These are phyloP conservation scores for Coriolopsis trogii DNA, from an alignment of 1,284 basidiomycete genomes.

Conservation along the genomic window DNA sequence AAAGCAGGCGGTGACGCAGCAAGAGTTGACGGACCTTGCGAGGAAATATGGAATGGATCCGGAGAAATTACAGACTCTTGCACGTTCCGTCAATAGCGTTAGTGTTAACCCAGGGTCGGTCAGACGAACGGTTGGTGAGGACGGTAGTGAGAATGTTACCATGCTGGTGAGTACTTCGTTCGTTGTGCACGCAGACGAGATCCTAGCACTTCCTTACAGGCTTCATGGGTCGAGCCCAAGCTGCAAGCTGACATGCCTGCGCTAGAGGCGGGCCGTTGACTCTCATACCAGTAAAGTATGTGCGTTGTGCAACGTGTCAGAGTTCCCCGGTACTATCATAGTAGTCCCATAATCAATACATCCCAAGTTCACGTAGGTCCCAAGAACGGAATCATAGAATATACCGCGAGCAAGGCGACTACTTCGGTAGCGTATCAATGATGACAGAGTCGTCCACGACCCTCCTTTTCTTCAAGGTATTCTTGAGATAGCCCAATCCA, in stretches of 20 bases:
- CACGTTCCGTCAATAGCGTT: conserved; percentile 70
- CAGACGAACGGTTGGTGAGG: conserved; percentile 50
- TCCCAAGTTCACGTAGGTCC: too few species aligned
- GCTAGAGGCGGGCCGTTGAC: conserved; percentile 3
- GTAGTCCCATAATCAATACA: too few species aligned
- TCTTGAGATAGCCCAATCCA: background rate
- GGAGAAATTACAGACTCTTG: conserved; percentile 56
- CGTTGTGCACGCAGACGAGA: background rate
- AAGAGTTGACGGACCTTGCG: conserved; percentile 54
- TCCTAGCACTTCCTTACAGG: conserved; percentile 13
- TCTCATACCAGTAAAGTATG: too few species aligned
- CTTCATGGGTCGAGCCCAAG: conserved; percentile 27
- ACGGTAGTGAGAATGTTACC: conserved; percentile 62
- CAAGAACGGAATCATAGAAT: too few species aligned
- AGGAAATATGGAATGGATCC: conserved; percentile 61
- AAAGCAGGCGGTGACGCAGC: conserved; percentile 49
- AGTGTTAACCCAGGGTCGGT: conserved; percentile 59
- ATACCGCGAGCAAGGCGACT: background rate
- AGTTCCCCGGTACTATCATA: too few species aligned
- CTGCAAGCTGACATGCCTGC: conserved; percentile 7
- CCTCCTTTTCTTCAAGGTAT: background rate
- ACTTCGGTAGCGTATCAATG: background rate
- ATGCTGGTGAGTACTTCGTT: conserved; percentile 51
- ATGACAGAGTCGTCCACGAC: background rate
- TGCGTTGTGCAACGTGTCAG: too few species aligned